phyloP scores from a whole-genome alignment of 495 filamentous ascomycete genomes.

The Lentithecium fluviatile region DNA sequence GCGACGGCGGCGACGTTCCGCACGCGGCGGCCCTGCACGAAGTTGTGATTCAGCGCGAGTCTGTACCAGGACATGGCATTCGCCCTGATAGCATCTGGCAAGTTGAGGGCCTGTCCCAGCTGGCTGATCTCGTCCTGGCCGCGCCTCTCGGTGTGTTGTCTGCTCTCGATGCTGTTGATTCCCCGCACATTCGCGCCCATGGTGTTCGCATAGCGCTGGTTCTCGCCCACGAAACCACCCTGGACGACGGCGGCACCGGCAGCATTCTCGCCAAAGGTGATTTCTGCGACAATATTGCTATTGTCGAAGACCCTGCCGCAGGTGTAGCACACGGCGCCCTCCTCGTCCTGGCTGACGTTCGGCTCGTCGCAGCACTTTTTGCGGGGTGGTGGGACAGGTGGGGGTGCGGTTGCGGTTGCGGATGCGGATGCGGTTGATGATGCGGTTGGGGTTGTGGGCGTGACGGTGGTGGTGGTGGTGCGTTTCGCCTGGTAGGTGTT shows the following conservation, averaged over 20 bases:
- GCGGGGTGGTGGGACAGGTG: not conserved
- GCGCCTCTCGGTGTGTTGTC: conserved; percentile 71
- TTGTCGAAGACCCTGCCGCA: conserved; percentile 76
- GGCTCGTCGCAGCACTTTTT: conserved; percentile 18
- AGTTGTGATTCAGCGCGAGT: conserved; percentile 72
- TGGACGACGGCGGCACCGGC: conserved; percentile 87
- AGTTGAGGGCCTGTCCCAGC: conserved; percentile 38
- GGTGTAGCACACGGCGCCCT: conserved; percentile 62
- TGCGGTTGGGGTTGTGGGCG: not conserved
- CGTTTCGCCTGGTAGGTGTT: too few species aligned
- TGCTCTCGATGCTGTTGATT: conserved; percentile 57
- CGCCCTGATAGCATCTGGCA: conserved; percentile 60
- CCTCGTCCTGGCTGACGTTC: conserved; percentile 4
- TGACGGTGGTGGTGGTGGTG: too few species aligned
- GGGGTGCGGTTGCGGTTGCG: not conserved
- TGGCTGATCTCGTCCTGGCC: conserved; percentile 43
- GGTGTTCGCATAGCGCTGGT: conserved; percentile 67
- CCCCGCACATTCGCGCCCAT: conserved; percentile 58
- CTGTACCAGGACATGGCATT: conserved; percentile 72
- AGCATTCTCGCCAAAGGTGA: conserved; percentile 81
- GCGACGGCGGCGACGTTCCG: conserved; percentile 79
- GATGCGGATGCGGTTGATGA: not conserved
- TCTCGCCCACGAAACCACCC: conserved; percentile 80
- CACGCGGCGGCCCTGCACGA: conserved; percentile 84
- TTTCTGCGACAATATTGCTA: conserved; percentile 86